Evolutionary conservation across 371 early-diverging fungal genomes (phyloP), one percentile per base, ranked within the genome.

Genomic region (Apophysomyces variabilis): DNA sequence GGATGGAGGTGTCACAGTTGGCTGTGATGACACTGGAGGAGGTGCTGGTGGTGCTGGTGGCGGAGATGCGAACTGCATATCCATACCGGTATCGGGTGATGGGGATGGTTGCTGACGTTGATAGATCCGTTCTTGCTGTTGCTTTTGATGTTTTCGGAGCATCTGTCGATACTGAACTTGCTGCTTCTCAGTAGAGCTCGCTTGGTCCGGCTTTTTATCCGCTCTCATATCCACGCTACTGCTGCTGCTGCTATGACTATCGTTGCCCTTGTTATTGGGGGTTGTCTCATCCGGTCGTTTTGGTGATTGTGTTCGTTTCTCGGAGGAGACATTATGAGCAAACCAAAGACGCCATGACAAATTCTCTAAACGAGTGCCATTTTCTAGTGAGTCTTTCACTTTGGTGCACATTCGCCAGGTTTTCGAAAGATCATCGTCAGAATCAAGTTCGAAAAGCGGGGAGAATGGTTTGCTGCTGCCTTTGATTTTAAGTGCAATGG

Each of bases 291-390:
- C 43, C 6, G 73, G 66, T 35, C 69, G 60, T 41, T 62, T 69
- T 63, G 60, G 64, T 60, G 77, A 71, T 64, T 69, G 41, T 67
- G 71, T 66, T 21, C 21, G 16, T 21, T 50, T 16, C 16, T 85
- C 80, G 36, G 80, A 86, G 72, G 90, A 82, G 13, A 82, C 72
- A 64, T 92, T 84, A 59, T 90, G 90, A 70, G 93, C 82, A 69
- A 90, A 89, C 93, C 93, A 92, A 56, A 94, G 75, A 37, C 95
- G 78, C 95, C 95, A 95, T 3, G 92, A 89, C 69, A 95, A 79
- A 71, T 95, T 95, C 72, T 95, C 95, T 41, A 94, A 74, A 38
- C 95, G 79, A 39, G 87, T 86, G 12, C 94, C 95, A 70, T 94
- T 90, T 66, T 92, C 92, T 7, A 95, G 78, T 13, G 93, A 90